Conservation (phyloP, 2,329 filamentous ascomycete species). For the Capronia coronata region DNA sequence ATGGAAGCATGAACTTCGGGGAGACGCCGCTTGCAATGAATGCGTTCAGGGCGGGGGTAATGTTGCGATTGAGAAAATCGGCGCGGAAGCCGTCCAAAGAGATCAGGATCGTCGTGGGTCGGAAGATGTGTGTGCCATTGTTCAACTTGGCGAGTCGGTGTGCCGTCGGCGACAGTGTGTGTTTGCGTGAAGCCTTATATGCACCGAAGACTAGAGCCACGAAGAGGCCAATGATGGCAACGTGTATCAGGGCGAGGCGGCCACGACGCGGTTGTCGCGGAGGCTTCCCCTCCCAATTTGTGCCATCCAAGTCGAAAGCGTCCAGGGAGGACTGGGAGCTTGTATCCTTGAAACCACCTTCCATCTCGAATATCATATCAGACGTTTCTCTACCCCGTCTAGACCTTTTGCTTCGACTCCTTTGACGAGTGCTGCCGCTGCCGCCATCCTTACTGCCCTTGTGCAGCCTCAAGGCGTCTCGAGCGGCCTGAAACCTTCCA, state of each 20-base stretch:
- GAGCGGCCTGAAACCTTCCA: constrained; percentile 34
- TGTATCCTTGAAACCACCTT: constrained; percentile 64
- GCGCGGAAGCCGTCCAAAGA: constrained; percentile 94
- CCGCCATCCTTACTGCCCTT: constrained; percentile 41
- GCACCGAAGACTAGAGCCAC: constrained; percentile 50
- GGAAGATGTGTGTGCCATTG: constrained; percentile 85
- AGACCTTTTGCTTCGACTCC: constrained; percentile 40
- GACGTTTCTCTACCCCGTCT: constrained; percentile 50
- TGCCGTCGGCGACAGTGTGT: constrained; percentile 23
- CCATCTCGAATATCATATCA: constrained; percentile 82
- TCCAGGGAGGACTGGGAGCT: constrained; percentile 55
- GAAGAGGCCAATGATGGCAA: constrained; percentile 48
- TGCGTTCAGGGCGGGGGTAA: constrained; percentile 74
- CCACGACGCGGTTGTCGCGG: constrained; percentile 28
- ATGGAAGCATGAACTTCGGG: constrained; percentile 85
- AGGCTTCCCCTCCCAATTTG: constrained; percentile 32
- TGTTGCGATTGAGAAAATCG: constrained; percentile 75
- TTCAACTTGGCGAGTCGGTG: constrained; percentile 38
- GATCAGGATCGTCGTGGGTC: constrained; percentile 85
- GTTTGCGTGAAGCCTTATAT: constrained; percentile 47
- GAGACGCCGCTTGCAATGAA: constrained; percentile 80
- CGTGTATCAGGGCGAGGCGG: constrained; percentile 15
- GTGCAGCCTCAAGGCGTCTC: constrained; percentile 38
- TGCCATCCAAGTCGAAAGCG: constrained; percentile 49
- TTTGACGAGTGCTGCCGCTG: constrained; percentile 44